phyloP scores from a whole-genome alignment of 2,329 filamentous ascomycete genomes.

The Leptodontidium sp. region DNA sequence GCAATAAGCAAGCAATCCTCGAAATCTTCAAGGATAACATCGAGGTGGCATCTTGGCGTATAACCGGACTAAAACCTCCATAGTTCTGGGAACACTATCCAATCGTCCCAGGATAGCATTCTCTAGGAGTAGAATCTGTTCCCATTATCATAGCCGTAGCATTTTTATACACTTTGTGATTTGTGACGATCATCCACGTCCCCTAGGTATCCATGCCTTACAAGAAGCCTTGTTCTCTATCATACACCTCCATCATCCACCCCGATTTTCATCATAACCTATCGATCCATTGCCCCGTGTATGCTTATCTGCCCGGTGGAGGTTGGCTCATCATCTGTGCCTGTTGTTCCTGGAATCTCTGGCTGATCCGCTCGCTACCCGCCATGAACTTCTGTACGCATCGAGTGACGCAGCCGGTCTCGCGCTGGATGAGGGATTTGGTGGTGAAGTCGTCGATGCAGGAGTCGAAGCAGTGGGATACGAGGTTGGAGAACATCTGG shows the following conservation, averaged over 20 bases:
- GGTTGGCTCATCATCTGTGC: slow-evolving; percentile 59
- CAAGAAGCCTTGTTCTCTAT: slow-evolving; percentile 26
- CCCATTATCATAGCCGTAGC: slow-evolving; percentile 17
- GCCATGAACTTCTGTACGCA: slow-evolving; percentile 98
- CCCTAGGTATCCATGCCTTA: slow-evolving; percentile 26
- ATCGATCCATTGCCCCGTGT: not conserved
- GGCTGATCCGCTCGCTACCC: slow-evolving; percentile 85
- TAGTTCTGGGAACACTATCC: no score
- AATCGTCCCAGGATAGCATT: no score
- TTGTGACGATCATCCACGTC: not conserved
- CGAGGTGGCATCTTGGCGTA: no score
- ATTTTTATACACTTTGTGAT: not conserved
- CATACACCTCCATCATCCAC: slow-evolving; percentile 20
- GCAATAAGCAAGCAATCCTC: no score
- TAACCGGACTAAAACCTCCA: no score
- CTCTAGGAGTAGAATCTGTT: slow-evolving; percentile 21
- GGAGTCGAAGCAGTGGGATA: slow-evolving; percentile 92
- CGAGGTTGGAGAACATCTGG: slow-evolving; percentile 71
- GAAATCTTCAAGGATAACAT: no score
- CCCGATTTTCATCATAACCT: not conserved
- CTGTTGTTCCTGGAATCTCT: slow-evolving; percentile 83
- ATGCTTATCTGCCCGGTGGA: slow-evolving; percentile 42
- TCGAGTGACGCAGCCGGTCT: slow-evolving; percentile 90
- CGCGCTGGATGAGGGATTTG: slow-evolving; percentile 87
- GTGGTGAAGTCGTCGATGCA: slow-evolving; percentile 99